Conservation (phyloP, 1,284 basidiomycete genomes). For the Sporisorium scitamineum region DNA sequence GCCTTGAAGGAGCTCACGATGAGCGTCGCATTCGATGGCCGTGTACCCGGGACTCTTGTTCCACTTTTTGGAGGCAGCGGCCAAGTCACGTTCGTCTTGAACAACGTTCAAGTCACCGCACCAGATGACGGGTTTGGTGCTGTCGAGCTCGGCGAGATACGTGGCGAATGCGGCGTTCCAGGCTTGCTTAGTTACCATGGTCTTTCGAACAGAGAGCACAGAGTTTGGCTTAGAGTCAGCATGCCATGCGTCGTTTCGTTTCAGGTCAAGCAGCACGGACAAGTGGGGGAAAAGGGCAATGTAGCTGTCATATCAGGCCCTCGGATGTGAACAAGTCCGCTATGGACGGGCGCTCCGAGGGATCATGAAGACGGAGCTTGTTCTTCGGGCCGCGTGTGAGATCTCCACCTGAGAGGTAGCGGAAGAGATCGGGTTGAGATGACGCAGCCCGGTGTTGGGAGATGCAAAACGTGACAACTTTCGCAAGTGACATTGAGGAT, state of each 20-base stretch:
- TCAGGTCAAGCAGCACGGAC: not conserved
- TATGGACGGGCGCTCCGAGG: constrained; percentile 9
- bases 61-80: constrained; percentile 70
- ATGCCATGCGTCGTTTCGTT: not conserved
- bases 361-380: constrained; percentile 29
- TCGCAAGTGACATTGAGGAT: constrained; percentile 9
- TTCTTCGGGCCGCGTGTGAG: constrained; percentile 17
- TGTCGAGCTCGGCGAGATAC: constrained; percentile 80
- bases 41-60: constrained; percentile 70
- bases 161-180: constrained; percentile 70
- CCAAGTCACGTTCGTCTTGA: constrained; percentile 70
- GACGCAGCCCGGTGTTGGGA: constrained; percentile 10
- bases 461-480: too few species aligned
- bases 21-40: constrained; percentile 74
- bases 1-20: constrained; percentile 66
- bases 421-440: constrained; percentile 23
- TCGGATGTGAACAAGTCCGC: constrained; percentile 10
- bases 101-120: constrained; percentile 89
- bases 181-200: constrained; percentile 53
- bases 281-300: not conserved
- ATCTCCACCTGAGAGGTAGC: constrained; percentile 34
- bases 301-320: constrained; percentile 48
- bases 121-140: constrained; percentile 86
- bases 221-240: not conserved
- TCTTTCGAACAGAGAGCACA: constrained; percentile 9